A percentile compares a stretch with the other conserved stretches of the same genome.
Evolutionary conservation across 2,329 filamentous ascomycete species (phyloP).

Genomic region (Cordyceps farinosa): DNA sequence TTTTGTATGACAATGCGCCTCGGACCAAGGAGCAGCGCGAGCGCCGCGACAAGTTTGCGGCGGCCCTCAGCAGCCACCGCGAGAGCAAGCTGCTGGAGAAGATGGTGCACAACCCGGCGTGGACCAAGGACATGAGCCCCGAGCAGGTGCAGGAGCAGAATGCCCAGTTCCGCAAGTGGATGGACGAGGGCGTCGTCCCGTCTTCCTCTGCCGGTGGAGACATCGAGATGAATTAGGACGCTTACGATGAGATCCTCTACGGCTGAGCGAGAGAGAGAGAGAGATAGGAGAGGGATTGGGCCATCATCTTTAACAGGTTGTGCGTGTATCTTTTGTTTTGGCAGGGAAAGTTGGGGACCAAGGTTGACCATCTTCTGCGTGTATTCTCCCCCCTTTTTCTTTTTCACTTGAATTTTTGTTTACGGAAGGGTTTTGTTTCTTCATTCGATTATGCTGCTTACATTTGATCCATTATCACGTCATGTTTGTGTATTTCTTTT

Average conservation of each 20-base stretch:
- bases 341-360: constrained; percentile 6
- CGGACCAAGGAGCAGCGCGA: constrained; percentile 63
- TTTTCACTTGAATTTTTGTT: constrained; percentile 6
- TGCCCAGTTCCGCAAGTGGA: constrained; percentile 56
- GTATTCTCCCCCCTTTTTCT: constrained; percentile 19
- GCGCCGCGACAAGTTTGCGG: constrained; percentile 48
- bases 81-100: constrained; percentile 72
- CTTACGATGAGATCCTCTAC: too few relatives aligned
- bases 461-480: not conserved
- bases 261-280: not conserved
- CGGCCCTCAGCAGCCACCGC: constrained; percentile 57
- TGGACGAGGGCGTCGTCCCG: constrained; percentile 45
- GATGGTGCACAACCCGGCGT: constrained; percentile 75
- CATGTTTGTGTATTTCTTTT: constrained; percentile 5
- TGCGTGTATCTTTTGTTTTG: constrained; percentile 21
- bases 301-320: not conserved
- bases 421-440: constrained; percentile 8
- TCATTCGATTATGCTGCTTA: not conserved
- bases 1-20: constrained; percentile 66
- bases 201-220: constrained; percentile 31
- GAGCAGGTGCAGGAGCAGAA: constrained; percentile 73
- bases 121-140: constrained; percentile 75
- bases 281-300: not conserved
- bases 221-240: constrained; percentile 31
- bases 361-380: not conserved